Evolutionary conservation across 2,329 filamentous ascomycete species (phyloP), one percentile per base, ranked within the genome.

Genomic region (Dactylellina sp.): DNA sequence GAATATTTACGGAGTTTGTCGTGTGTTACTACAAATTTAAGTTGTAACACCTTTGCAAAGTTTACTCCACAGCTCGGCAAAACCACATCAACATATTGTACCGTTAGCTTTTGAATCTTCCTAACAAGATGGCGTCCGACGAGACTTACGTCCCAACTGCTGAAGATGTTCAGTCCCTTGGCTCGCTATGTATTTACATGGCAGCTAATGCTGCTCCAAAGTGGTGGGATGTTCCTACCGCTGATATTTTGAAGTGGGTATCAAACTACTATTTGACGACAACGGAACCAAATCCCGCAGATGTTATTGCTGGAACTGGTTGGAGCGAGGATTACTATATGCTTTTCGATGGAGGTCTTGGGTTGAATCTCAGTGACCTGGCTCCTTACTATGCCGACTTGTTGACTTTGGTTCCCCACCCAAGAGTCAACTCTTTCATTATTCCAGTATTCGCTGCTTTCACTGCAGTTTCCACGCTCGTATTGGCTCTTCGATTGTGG

Each of bases 241-340:
- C 11, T 12, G 28, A 55, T 7, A 42, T 72, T 7, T n/a, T 72
- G 40, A 63, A 64, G 20, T 72, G 52, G 52, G 39, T 72, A 16
- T 53, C 59, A 32, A 60, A 72, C 35, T 72, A 72, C 39, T 72
- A 72, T 28, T 37, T 72, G 18, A 72, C 66, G 24, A 72, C 66
- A 37, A 35, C 37, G 32, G 55, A 52, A 0, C 66, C 66, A 32
- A 64, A 57, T 35, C 66, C 57, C 28, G 66, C 59, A 14, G 59
- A 72, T 24, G 47, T 72, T 32, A 63, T 72, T 3, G 52, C 59
- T 3, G 66, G 40, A 37, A 65, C 46, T 42, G 66, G 66, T 35
- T 72, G 66, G 66, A 72, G 57, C 39, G 66, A 72, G 35, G 53
- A 64, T 18, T 72, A 64, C 46, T 63, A 63, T 16, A 42, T 44